Evolutionary conservation across 805 yeast species (phyloP).

Genomic region (Spathaspora arborariae): DNA sequence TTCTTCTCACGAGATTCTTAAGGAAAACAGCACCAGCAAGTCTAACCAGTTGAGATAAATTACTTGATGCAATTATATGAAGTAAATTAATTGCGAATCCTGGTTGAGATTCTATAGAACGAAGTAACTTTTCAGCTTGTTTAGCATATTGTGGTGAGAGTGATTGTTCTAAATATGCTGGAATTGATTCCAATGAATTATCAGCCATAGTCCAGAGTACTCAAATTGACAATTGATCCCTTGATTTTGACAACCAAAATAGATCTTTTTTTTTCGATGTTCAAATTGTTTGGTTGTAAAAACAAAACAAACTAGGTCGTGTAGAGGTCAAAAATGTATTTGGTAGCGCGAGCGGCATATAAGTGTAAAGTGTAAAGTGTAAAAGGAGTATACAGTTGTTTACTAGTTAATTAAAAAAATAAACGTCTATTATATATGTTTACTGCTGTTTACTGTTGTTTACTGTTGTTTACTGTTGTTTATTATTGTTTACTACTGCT

Average conservation of each 20-base stretch:
- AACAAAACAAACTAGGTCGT: too few relatives aligned
- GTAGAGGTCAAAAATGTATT: neutral
- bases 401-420: too few relatives aligned
- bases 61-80: slow-evolving; percentile 68
- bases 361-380: too few relatives aligned
- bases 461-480: too few relatives aligned
- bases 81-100: slow-evolving; percentile 77
- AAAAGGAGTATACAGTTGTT: too few relatives aligned
- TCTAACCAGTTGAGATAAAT: slow-evolving; percentile 54
- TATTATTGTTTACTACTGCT: too few relatives aligned
- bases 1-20: slow-evolving; percentile 79
- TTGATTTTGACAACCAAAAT: neutral
- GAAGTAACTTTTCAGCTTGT: slow-evolving; percentile 62
- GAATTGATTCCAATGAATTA: slow-evolving; percentile 45
- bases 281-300: neutral
- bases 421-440: too few relatives aligned
- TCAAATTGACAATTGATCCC: neutral
- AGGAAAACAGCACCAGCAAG: slow-evolving; percentile 88
- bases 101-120: slow-evolving; percentile 55
- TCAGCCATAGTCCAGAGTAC: slow-evolving; percentile 12
- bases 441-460: too few relatives aligned
- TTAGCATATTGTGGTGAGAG: slow-evolving; percentile 62
- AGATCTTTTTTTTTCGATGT: neutral
- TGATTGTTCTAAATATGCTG: slow-evolving; percentile 57
- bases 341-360: too few relatives aligned